Conservation (phyloP, 2,329 filamentous ascomycete species). For the Sporothrix brunneoviolacea region DNA sequence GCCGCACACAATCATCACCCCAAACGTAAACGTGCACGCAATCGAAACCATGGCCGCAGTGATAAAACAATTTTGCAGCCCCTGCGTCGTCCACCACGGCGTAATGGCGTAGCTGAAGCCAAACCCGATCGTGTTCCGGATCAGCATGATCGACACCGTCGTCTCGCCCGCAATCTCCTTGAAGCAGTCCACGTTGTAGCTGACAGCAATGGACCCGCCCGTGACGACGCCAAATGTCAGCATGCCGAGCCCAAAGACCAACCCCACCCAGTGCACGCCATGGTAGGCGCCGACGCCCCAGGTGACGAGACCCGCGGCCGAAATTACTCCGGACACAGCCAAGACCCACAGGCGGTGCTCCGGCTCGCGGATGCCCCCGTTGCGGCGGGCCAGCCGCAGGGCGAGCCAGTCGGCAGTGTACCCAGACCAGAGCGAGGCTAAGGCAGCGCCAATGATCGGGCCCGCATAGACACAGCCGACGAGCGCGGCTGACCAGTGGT, state of each 20-base stretch:
- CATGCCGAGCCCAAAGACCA: constrained; percentile 34
- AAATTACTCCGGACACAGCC: constrained; percentile 19
- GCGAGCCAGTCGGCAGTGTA: constrained; percentile 18
- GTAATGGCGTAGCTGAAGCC: constrained; percentile 28
- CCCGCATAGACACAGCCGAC: constrained; percentile 20
- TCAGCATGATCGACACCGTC: constrained; percentile 21
- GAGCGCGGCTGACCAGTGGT: constrained; percentile 19
- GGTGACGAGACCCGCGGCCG: constrained; percentile 33
- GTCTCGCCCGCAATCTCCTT: constrained; percentile 24
- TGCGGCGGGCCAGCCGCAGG: constrained; percentile 31
- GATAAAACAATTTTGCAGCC: constrained; percentile 17
- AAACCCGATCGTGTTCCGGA: constrained; percentile 25
- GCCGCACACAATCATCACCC: too few species aligned
- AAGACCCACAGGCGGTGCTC: constrained; percentile 26
- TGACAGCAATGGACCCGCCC: constrained; percentile 32
- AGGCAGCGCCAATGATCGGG: constrained; percentile 19
- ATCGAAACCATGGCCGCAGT: constrained; percentile 1
- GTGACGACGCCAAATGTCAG: constrained; percentile 33
- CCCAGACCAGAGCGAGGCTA: constrained; percentile 20
- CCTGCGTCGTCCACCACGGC: constrained; percentile 23
- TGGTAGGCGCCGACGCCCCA: constrained; percentile 43
- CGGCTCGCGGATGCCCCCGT: constrained; percentile 31
- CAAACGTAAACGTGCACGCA: too few species aligned
- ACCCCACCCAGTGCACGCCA: constrained; percentile 35
- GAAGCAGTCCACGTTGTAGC: constrained; percentile 37